Conservation (phyloP, 139 green algal genomes). For the Eudorina sp. region DNA sequence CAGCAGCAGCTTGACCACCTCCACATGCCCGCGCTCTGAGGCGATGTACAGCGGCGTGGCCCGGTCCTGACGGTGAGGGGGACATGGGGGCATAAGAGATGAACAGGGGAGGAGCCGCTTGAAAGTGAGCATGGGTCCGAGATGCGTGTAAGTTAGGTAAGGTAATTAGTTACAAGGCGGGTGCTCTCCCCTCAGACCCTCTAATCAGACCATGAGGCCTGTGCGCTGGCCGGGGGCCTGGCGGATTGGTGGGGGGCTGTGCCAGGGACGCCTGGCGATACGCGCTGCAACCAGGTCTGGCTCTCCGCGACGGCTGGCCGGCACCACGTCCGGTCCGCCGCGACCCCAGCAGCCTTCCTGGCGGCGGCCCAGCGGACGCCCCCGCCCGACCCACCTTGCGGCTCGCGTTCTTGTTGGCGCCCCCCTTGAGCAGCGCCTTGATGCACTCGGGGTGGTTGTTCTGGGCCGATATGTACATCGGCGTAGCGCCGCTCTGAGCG, state of each 20-base stretch:
- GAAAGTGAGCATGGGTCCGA: no score
- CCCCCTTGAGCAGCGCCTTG: conserved; percentile 18
- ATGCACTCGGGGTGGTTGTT: conserved; percentile 20
- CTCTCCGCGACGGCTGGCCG: no score
- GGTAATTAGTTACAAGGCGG: no score
- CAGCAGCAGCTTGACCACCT: neutral
- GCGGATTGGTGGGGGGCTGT: no score
- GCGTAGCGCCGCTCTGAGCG: neutral
- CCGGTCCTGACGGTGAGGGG: neutral
- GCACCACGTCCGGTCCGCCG: no score
- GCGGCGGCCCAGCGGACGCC: neutral
- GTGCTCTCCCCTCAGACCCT: no score
- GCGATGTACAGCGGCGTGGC: neutral
- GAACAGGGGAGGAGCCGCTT: neutral
- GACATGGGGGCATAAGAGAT: neutral
- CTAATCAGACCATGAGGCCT: no score
- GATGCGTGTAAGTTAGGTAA: no score
- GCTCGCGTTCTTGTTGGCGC: neutral
- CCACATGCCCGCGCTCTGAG: neutral
- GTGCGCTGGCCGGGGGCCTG: no score
- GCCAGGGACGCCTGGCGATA: no score
- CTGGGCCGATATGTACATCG: neutral
- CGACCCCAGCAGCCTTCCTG: no score
- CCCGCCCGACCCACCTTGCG: neutral
- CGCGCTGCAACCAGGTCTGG: no score